Base-by-base conservation (phyloP, 1,284 basidiomycete genomes). In the Cutaneotrichosporon sp. region DNA sequence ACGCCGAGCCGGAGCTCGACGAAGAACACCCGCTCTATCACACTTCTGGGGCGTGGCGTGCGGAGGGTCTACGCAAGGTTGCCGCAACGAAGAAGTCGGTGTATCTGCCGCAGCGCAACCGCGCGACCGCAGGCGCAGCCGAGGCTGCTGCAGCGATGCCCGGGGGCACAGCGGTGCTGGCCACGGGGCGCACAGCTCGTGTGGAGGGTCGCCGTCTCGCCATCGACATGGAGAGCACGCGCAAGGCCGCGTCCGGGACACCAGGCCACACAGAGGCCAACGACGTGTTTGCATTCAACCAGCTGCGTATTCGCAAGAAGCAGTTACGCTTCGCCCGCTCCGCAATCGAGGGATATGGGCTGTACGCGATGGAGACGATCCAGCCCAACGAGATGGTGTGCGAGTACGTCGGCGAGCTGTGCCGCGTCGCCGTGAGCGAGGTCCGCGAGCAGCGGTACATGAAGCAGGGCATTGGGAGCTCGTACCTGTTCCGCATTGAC, bases 391-490 rank as follows among this genome's bases (percentile, higher is more conserved):
- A 99, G 75, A 97, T 99, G 91, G 94, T 99, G 38, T 97, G 98
- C 75, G 96, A 99, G 77, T 99, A 99, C 67, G 96, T 99, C 9
- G 96, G 96, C 29, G 96, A 99, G 79, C 82, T 97, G 57, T 88
- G 96, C 59, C 82, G 96, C 22, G 90, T 93, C 51, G 88, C 90
- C 64, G 91, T 99, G 5, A 94, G 96, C 24, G 96, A 98, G 70
- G 89, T 93, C 71, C 82, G 96, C 49, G 96, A 99, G 78, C 94
- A 96, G 79, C 82, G 84, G 64, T 98, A 99, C 72, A 90, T 97
- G 75, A 81, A 90, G 47, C 89, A 92, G 70, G 93, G 93, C 2
- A 97, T 97, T 61, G 92, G 92, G 16, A 90, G 87, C 68, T 91
- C 88, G 68, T 97, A 97, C 76, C 79, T 97, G 35, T 97, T 97